These are phyloP conservation scores for Bipolaris sorokiniana DNA, from an alignment of 2,329 filamentous ascomycete genomes.

Conservation along the genomic window DNA sequence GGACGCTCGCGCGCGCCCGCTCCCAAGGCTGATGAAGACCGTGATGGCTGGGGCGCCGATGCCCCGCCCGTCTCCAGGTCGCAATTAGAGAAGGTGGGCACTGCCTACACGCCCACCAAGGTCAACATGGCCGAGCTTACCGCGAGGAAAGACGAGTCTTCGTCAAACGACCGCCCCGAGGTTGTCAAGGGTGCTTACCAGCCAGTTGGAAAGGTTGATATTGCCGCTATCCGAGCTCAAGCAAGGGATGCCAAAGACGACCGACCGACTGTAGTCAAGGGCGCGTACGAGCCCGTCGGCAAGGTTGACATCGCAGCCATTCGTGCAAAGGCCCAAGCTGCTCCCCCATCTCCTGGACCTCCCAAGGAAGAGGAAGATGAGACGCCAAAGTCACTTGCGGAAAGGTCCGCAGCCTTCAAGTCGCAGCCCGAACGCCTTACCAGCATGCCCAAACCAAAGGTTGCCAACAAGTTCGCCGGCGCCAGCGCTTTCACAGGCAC, in stretches of 20 bases:
- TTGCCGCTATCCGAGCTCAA: slow-evolving; percentile 82
- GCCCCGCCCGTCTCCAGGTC: slow-evolving; percentile 88
- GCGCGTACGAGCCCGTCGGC: slow-evolving; percentile 90
- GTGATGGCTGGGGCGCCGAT: slow-evolving; percentile 93
- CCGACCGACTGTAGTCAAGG: slow-evolving; percentile 83
- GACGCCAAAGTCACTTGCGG: slow-evolving; percentile 68
- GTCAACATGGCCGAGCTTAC: slow-evolving; percentile 89
- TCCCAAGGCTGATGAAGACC: slow-evolving; percentile 67
- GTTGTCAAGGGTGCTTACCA: slow-evolving; percentile 88
- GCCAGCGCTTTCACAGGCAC: slow-evolving; percentile 80
- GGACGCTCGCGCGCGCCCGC: slow-evolving; percentile 65
- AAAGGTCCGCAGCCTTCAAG: slow-evolving; percentile 75
- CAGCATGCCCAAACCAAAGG: slow-evolving; percentile 89
- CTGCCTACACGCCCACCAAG: slow-evolving; percentile 93
- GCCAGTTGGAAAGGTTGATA: slow-evolving; percentile 96
- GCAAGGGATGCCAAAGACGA: slow-evolving; percentile 72
- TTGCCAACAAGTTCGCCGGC: slow-evolving; percentile 84
- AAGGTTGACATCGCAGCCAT: slow-evolving; percentile 98
- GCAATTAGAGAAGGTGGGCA: slow-evolving; percentile 86
- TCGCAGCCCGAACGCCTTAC: slow-evolving; percentile 78
- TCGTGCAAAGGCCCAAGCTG: slow-evolving; percentile 74
- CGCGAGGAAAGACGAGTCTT: slow-evolving; percentile 71
- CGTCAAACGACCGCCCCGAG: slow-evolving; percentile 60
- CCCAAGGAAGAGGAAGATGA: slow-evolving; percentile 55
- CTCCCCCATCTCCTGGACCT: slow-evolving; percentile 47